Evolutionary conservation across 2,329 filamentous ascomycete genomes (phyloP).

Genomic region (Phaeosphaeria sp.): DNA sequence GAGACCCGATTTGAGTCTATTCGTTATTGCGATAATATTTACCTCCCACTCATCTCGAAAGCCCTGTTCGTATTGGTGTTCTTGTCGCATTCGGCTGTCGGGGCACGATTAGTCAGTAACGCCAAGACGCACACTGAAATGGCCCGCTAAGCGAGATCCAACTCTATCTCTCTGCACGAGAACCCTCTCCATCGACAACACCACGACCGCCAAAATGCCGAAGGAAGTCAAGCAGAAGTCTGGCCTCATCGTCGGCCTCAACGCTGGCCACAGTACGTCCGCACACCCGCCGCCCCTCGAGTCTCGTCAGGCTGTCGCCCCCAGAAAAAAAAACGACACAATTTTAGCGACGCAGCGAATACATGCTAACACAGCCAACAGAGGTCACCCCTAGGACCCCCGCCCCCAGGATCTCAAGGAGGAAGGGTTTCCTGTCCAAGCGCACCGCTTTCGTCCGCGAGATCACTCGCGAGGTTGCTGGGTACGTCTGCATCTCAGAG

Average conservation of each 20-base stretch:
- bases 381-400: conserved; percentile 61
- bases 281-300: conserved; percentile 18
- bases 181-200: conserved; percentile 38
- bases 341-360: conserved; percentile 18
- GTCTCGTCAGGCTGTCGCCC: conserved; percentile 10
- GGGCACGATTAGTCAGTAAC: not conserved
- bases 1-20: no score
- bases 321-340: conserved; percentile 14
- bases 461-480: conserved; percentile 97
- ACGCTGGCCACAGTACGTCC: conserved; percentile 70
- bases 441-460: conserved; percentile 96
- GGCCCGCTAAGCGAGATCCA: not conserved
- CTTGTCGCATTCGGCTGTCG: not conserved
- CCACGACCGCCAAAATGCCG: conserved; percentile 54
- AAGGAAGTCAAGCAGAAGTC: conserved; percentile 62
- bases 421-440: conserved; percentile 97
- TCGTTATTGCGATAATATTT: no score
- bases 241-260: conserved; percentile 65
- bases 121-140: not conserved
- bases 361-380: conserved; percentile 37
- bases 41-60: no score
- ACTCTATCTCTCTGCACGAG: conserved; percentile 5
- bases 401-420: conserved; percentile 63
- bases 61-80: no score
- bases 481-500: conserved; percentile 62